Conservation (phyloP, 1,139 yeast species). For the Nakaseomyces uthaithaninus region DNA sequence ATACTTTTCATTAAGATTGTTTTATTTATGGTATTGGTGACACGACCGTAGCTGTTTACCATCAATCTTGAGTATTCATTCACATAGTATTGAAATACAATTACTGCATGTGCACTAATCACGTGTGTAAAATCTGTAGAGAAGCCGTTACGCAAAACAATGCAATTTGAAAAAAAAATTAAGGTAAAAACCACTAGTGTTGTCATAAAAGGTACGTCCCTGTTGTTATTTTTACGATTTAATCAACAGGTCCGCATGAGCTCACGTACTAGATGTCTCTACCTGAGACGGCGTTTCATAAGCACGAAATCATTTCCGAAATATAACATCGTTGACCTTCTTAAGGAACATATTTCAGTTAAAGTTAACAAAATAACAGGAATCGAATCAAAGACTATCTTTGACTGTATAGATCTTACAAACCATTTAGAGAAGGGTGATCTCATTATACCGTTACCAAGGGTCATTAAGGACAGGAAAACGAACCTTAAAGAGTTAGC, state of each 20-base stretch:
- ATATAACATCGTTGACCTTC: neutral
- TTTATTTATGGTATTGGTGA: no score
- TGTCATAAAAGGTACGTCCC: no score
- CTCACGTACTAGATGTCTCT: neutral
- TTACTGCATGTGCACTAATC: no score
- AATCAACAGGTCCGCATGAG: no score
- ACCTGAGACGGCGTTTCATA: neutral
- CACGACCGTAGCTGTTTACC: no score
- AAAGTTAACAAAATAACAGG: conserved; percentile 4
- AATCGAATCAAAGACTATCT: conserved; percentile 1
- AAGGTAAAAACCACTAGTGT: no score
- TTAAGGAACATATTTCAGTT: conserved; percentile 4
- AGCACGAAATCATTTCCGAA: neutral
- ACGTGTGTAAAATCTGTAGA: no score
- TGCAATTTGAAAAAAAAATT: no score
- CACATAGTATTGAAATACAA: neutral
- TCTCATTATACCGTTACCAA: conserved; percentile 9
- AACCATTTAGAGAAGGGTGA: conserved; percentile 6
- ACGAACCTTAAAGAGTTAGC: conserved; percentile 55
- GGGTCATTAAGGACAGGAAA: neutral
- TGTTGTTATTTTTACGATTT: no score
- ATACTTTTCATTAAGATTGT: no score
- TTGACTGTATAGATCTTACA: conserved; percentile 4
- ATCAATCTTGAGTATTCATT: neutral
- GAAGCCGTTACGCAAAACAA: no score